Conservation (phyloP, 192 early-diverging fungal species). For the Coemansia sp. region DNA sequence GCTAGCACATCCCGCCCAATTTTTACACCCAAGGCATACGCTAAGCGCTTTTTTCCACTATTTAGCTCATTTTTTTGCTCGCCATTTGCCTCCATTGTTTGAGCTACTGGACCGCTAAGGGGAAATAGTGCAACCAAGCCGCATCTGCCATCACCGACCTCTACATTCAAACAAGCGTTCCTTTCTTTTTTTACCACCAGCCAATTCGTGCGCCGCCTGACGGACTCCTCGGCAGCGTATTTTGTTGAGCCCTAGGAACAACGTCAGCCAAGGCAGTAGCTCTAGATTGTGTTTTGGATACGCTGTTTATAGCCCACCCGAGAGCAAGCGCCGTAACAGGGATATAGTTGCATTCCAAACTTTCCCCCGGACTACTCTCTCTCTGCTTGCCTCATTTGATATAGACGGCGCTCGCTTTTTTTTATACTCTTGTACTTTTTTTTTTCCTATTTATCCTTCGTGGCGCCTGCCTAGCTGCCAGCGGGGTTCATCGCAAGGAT, state of each 20-base stretch:
- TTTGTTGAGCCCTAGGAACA: slow-evolving; percentile 6
- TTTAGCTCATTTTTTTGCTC: not conserved
- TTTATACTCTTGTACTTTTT: slow-evolving; percentile 3
- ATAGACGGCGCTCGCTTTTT: slow-evolving; percentile 6
- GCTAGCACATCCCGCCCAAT: not conserved
- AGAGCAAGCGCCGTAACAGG: slow-evolving; percentile 1
- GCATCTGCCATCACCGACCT: not conserved
- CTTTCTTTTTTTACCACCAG: not conserved
- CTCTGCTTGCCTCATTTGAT: not conserved
- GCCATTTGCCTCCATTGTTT: not conserved
- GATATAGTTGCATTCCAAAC: not conserved
- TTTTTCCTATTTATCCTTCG: not conserved
- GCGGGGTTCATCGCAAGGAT: slow-evolving; percentile 1
- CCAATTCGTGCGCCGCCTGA: not conserved
- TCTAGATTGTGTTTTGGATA: slow-evolving; percentile 12
- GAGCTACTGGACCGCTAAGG: slow-evolving; percentile 1
- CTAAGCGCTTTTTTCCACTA: not conserved
- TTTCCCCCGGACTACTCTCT: slow-evolving; percentile 1
- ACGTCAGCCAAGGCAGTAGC: slow-evolving; percentile 9
- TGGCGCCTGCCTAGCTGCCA: slow-evolving; percentile 4
- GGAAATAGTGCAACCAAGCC: slow-evolving; percentile 11
- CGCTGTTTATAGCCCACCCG: not conserved
- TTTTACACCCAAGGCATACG: not conserved
- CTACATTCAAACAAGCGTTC: not conserved
- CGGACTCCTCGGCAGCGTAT: not conserved